These are phyloP conservation scores for Acanthamoeba healyi DNA, from an alignment of 208 protist genomes.

Conservation along the genomic window DNA sequence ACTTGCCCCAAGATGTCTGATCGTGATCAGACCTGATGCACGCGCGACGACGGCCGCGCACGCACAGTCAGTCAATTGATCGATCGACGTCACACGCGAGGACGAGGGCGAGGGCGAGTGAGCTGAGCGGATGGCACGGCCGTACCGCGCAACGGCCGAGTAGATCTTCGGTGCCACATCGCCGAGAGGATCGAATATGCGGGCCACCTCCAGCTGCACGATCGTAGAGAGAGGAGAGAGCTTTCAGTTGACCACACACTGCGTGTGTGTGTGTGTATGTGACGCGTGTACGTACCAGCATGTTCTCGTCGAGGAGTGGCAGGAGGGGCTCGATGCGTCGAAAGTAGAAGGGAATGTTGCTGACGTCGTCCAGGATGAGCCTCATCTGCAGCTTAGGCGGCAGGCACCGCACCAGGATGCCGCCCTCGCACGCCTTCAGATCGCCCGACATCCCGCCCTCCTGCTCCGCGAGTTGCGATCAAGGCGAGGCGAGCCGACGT, in stretches of 20 bases:
- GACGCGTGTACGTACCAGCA: neutral
- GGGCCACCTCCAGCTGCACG: neutral
- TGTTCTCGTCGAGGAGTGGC: conserved; percentile 9
- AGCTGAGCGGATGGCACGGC: neutral
- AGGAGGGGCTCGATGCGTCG: conserved; percentile 20
- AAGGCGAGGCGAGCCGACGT: too few relatives aligned
- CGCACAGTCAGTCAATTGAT: too few relatives aligned
- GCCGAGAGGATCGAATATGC: conserved; percentile 23
- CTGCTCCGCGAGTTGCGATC: neutral
- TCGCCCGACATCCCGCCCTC: neutral
- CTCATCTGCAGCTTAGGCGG: conserved; percentile 29
- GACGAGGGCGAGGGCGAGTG: neutral
- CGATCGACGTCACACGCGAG: too few relatives aligned
- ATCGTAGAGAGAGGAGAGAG: too few relatives aligned
- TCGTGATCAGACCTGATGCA: neutral
- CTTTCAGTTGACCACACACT: neutral
- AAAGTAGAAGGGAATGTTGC: conserved; percentile 36
- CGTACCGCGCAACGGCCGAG: neutral
- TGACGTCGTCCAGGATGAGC: conserved; percentile 44
- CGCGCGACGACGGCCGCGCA: too few relatives aligned
- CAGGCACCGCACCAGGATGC: conserved; percentile 16
- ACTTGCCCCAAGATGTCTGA: conserved; percentile 16
- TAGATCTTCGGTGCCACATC: conserved; percentile 19
- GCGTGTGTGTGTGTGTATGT: too few relatives aligned
- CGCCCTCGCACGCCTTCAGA: conserved; percentile 6